Conservation (phyloP, 1,284 basidiomycete species). For the Pholiota adiposa region DNA sequence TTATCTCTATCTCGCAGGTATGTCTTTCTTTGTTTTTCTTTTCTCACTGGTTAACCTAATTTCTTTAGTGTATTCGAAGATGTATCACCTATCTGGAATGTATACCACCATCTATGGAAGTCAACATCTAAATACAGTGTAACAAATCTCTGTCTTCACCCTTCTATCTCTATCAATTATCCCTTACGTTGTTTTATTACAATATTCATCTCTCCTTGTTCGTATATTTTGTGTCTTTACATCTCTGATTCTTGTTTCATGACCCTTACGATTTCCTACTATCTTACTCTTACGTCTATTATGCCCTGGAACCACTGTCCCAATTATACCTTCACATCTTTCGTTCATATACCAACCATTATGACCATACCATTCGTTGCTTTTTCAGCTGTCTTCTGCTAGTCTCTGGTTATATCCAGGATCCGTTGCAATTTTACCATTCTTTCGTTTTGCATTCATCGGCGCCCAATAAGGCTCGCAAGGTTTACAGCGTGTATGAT, state of each 20-base stretch:
- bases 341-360: constrained; percentile 3
- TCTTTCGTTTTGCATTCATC: background rate
- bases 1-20: background rate
- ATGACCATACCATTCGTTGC: constrained; percentile 6
- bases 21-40: background rate
- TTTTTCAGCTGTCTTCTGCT: background rate
- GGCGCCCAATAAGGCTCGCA: too few species aligned
- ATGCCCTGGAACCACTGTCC: constrained; percentile 11
- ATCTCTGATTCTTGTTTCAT: background rate
- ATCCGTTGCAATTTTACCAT: constrained; percentile 8
- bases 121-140: background rate
- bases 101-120: background rate
- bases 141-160: background rate
- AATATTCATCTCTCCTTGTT: background rate
- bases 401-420: background rate
- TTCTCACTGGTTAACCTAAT: background rate
- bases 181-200: background rate
- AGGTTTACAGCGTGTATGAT: too few species aligned
- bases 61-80: background rate
- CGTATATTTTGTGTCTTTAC: background rate
- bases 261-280: constrained; percentile 12
- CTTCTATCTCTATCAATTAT: background rate
- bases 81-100: background rate
- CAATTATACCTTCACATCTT: constrained; percentile 15
- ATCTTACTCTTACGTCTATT: background rate